Percentiles rank a stretch among this genome's conserved stretches.
These are phyloP conservation scores for Lactarius sp. DNA, from an alignment of 768 basidiomycete species.

Conservation along the genomic window DNA sequence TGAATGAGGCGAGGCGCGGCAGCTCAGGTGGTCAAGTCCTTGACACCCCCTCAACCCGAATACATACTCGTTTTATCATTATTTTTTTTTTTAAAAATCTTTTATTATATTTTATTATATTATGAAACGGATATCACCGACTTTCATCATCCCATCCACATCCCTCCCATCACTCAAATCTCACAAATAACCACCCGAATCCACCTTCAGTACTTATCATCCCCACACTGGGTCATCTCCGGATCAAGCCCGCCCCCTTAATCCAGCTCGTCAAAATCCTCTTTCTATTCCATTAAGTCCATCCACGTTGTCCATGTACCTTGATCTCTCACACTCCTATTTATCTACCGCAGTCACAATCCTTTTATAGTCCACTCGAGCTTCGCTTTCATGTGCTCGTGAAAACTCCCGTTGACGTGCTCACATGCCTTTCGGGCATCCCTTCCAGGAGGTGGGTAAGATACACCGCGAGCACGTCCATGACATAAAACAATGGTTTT, in stretches of 20 bases:
- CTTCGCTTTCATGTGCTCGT: neutral
- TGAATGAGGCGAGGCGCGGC: slow-evolving; percentile 12
- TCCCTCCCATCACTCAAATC: neutral
- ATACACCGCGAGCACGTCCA: neutral
- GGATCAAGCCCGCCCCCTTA: slow-evolving; percentile 6
- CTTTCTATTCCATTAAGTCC: no score
- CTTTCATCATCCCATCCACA: neutral
- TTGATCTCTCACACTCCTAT: neutral
- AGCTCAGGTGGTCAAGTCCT: slow-evolving; percentile 3
- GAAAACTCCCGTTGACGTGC: neutral
- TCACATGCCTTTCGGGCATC: neutral
- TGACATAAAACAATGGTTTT: slow-evolving; percentile 3
- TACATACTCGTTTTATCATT: neutral
- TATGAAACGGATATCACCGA: slow-evolving; percentile 12
- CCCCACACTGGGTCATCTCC: slow-evolving; percentile 11
- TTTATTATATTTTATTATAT: slow-evolving; percentile 6
- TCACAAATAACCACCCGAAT: no score
- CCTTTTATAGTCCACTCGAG: neutral
- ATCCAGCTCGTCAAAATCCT: neutral
- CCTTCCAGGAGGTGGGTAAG: neutral
- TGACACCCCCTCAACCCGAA: neutral
- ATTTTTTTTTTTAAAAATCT: neutral
- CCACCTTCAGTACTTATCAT: neutral
- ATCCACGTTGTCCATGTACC: neutral
- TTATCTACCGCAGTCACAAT: neutral